Evolutionary conservation across 2,329 filamentous ascomycete species (phyloP), one percentile per base, ranked within the genome.

Genomic region (Penicillium sp.): DNA sequence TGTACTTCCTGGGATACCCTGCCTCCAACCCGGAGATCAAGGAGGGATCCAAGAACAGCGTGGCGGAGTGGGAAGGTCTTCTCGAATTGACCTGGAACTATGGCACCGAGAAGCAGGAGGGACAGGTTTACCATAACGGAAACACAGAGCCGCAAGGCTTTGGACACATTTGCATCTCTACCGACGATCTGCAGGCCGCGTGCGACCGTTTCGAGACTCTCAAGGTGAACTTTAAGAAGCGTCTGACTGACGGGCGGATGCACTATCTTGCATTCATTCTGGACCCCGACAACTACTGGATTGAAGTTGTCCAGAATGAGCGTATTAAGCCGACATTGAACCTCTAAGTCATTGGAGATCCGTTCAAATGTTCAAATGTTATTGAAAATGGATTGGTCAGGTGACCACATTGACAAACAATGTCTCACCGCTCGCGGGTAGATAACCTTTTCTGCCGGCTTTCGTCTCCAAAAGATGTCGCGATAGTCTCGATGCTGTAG

Each of bases 131-230:
- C 72, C 93, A 99, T 75, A 87, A 96, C 65, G 94, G 94, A 36
- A 99, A 99, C 73, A 81, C 87, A 40, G 81, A 96, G 72, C 93
- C 93, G 0, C 92, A 97, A 73, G 94, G 94, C 1, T 97, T 97
- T 63, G 92, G 93, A 0, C 92, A 97, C 69, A 92, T 97, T 58
- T 95, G 91, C 69, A 78, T 97, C 49, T 82, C 88, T 1, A 92
- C 97, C 11, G 93, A 97, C 69, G 86, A 96, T 70, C 71, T 97
- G n/a, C 87, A 94, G 49, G 88, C 89, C 7, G 92, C 94, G 9
- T 97, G 93, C 76, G 78, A 87, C 69, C 85, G 92, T 13, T 92
- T 97, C 64, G 94, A 97, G 71, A 84, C 86, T 52, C 79, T 90
- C 69, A 84, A 88, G 5, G 89, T 93, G 52, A 87, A 83, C 74